A percentile compares a stretch with the other conserved stretches of the same genome.
Evolutionary conservation across 176 grass and related monocot genomes (phyloP).

Genomic region (Poa annua): DNA sequence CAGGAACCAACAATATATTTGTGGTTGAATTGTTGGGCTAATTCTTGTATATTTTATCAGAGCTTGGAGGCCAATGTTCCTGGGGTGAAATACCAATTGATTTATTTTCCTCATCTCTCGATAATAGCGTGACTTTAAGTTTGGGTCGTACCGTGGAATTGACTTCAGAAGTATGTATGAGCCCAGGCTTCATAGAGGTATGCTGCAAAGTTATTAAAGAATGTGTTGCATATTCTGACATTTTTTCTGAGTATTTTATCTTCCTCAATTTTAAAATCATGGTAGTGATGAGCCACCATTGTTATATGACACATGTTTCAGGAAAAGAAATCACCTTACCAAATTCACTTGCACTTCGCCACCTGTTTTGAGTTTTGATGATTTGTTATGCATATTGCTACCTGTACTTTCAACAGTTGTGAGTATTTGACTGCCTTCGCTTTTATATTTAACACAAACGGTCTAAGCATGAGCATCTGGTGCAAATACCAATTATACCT

Average conservation of each 20-base stretch:
- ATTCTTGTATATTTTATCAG: slow-evolving; percentile 48
- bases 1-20: not conserved
- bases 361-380: slow-evolving; percentile 18
- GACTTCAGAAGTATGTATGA: slow-evolving; percentile 62
- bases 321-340: slow-evolving; percentile 1
- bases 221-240: not conserved
- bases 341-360: not conserved
- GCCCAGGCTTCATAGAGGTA: slow-evolving; percentile 68
- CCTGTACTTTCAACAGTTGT: not conserved
- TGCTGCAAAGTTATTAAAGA: slow-evolving; percentile 17
- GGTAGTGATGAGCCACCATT: not conserved
- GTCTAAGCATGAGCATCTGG: not conserved
- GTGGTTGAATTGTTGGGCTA: slow-evolving; percentile 28
- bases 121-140: slow-evolving; percentile 61
- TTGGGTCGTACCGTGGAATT: slow-evolving; percentile 68
- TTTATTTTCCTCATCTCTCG: slow-evolving; percentile 65
- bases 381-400: slow-evolving; percentile 24
- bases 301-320: not conserved
- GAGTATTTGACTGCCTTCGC: not conserved
- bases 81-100: slow-evolving; percentile 79
- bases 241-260: slow-evolving; percentile 8
- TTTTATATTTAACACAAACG: slow-evolving; percentile 11
- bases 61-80: slow-evolving; percentile 72
- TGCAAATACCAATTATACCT: not conserved
- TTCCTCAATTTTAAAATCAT: not conserved